Base-by-base conservation (phyloP, 129 eudicot species). In the Solidago caesia region DNA sequence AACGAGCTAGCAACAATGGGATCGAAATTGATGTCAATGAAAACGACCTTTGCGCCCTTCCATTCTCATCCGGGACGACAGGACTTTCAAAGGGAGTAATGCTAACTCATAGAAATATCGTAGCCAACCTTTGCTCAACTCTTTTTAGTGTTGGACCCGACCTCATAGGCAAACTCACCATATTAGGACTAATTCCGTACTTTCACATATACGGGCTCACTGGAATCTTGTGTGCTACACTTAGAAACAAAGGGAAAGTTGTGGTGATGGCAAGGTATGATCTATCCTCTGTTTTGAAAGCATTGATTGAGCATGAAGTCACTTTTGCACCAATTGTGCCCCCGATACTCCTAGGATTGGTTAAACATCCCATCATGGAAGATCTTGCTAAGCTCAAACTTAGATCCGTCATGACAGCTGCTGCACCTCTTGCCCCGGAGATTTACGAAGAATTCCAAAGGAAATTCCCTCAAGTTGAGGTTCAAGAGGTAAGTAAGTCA, bases 31-130 rank as follows among this genome's bases (percentile, higher is more conserved):
- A 82, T 1, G 81, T 87, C 4, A 75, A 65, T 6, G 92, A 91
- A 58, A 81, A 62, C 52, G 97, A 91, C 73, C 78, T 91, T 11
- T 95, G 97, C 21, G 99, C 99, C 4, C 97, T 95, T 8, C 99
- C 99, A 7, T 95, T 95, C 71, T 95, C 99, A 9, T 95, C 99
- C 4, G 99, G 99, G 44, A 95, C 99, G 16, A 95, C 99, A 5
- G 97, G 97, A 4, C 57, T 91, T 39, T 91, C 99, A 1, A 91
- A 95, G 64, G 99, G 99, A 0, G 99, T 95, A 48, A 95, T 95
- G 99, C 80, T 95, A 42, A 95, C 92, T 58, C 97, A 95, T 83
- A 77, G 90, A 53, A 95, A 95, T 76, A 41, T 91, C 1, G 90
- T 95, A 5, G 92, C 99, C 0, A 95, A 95, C 74, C 85, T 95